These are phyloP conservation scores for Bacidia rubella DNA, from an alignment of 495 filamentous ascomycete genomes.

Conservation along the genomic window DNA sequence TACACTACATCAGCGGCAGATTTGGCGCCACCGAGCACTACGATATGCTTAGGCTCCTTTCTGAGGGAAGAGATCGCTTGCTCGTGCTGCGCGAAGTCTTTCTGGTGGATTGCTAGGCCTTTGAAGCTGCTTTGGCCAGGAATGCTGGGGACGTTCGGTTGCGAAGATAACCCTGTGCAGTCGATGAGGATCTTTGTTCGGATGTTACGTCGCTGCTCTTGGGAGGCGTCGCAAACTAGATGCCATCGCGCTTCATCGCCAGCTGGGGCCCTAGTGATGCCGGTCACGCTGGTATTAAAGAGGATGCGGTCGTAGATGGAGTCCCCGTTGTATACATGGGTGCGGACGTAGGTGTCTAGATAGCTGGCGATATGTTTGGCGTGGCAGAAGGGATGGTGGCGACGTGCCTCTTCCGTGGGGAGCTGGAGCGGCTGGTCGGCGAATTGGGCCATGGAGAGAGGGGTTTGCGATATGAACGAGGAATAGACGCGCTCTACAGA, in stretches of 20 bases:
- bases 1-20: constrained; percentile 34
- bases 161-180: constrained; percentile 26
- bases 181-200: constrained; percentile 26
- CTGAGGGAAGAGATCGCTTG: constrained; percentile 19
- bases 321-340: constrained; percentile 20
- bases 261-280: constrained; percentile 1
- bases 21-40: constrained; percentile 30
- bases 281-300: constrained; percentile 20
- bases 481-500: constrained; percentile 9
- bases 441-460: constrained; percentile 17
- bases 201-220: too few species aligned
- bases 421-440: constrained; percentile 18
- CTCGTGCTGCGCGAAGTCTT: constrained; percentile 24
- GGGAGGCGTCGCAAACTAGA: constrained; percentile 16
- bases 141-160: constrained; percentile 26
- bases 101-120: constrained; percentile 29
- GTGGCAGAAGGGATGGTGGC: constrained; percentile 17
- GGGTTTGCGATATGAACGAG: constrained; percentile 11
- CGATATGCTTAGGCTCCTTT: constrained; percentile 15
- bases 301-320: constrained; percentile 22
- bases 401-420: constrained; percentile 1
- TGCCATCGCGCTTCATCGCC: constrained; percentile 17
- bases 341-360: constrained; percentile 28
- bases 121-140: constrained; percentile 19
- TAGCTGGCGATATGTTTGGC: constrained; percentile 29